Evolutionary conservation across 2,329 filamentous ascomycete species (phyloP).

Genomic region (Ceratocystiopsis minuta): DNA sequence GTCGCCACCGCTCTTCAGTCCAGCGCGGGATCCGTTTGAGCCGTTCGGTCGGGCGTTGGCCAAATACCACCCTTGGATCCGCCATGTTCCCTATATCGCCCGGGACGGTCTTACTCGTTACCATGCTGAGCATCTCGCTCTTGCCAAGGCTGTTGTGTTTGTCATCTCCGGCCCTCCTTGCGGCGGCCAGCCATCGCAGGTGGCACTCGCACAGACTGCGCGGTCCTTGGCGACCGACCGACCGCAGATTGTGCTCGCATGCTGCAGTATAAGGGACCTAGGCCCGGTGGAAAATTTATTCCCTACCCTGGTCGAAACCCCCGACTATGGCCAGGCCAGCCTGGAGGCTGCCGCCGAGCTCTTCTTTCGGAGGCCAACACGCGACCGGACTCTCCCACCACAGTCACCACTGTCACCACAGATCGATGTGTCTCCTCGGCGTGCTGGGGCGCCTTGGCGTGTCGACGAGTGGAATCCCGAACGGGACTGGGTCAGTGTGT

Average conservation of each 20-base stretch:
- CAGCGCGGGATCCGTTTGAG: constrained; percentile 49
- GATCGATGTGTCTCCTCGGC: background rate
- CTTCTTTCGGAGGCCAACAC: constrained; percentile 22
- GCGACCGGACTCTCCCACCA: background rate
- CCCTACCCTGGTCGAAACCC: constrained; percentile 32
- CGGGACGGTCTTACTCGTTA: constrained; percentile 43
- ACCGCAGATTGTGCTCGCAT: constrained; percentile 34
- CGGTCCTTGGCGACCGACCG: constrained; percentile 14
- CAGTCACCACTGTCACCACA: no score
- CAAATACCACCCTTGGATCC: constrained; percentile 38
- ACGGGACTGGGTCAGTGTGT: constrained; percentile 22
- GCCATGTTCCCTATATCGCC: constrained; percentile 55
- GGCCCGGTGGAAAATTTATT: constrained; percentile 24
- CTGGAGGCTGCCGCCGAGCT: constrained; percentile 32
- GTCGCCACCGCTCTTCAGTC: constrained; percentile 20
- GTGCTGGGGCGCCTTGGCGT: constrained; percentile 21
- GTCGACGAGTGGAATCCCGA: constrained; percentile 22
- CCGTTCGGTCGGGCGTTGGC: constrained; percentile 46
- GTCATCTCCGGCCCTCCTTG: constrained; percentile 33
- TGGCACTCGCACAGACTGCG: constrained; percentile 23
- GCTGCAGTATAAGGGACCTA: constrained; percentile 25
- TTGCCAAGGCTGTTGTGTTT: constrained; percentile 41
- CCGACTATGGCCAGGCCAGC: constrained; percentile 27
- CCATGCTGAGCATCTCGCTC: constrained; percentile 43
- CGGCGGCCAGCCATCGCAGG: constrained; percentile 31